Evolutionary conservation across 495 filamentous ascomycete genomes (phyloP), one percentile per base, ranked within the genome.

Genomic region (Penicillium paradoxum): DNA sequence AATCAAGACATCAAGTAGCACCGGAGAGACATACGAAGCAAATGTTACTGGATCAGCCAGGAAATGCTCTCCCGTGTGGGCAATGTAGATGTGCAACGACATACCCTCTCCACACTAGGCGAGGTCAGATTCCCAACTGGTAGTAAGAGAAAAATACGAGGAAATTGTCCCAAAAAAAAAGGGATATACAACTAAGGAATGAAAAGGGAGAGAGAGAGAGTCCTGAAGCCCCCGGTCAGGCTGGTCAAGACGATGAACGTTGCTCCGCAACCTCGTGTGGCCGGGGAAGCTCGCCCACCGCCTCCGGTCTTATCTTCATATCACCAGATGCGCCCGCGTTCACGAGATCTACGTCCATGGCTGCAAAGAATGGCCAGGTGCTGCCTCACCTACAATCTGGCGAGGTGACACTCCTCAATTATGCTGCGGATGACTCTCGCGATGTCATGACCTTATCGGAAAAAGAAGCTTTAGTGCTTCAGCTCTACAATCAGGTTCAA

Each of bases 11-110:
- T 36, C 3, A 18, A 48, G 9, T 15, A 27, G 17, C 7, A 19
- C 9, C 38, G 29, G 33, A 52, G 22, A 51, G 42, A 77, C 84
- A 65, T 76, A 91, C 87, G 83, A 85, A 51, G 80, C 68, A 66
- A 89, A 83, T 42, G 81, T 79, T 44, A 80, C 77, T 21, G 81
- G 79, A 70, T 95, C 88, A 55, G 86, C 76, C 60, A 80, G 76
- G 65, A 91, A 78, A 73, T 85, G 84, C 76, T 90, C 83, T 76
- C 91, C 91, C 61, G 86, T 87, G 76, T 93, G 90, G 76, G 89
- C 91, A 54, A 93, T 82, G 70, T 87, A 87, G 69, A 96, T 83
- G 69, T 89, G 81, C 66, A 89, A 75, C 72, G 85, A 84, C 82
- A 91, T 90, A 59, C 67, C 71, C 70, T 67, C 67, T 58, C 56